Base-by-base conservation (phyloP, 495 filamentous ascomycete species). In the Chaetomidium leptoderma region DNA sequence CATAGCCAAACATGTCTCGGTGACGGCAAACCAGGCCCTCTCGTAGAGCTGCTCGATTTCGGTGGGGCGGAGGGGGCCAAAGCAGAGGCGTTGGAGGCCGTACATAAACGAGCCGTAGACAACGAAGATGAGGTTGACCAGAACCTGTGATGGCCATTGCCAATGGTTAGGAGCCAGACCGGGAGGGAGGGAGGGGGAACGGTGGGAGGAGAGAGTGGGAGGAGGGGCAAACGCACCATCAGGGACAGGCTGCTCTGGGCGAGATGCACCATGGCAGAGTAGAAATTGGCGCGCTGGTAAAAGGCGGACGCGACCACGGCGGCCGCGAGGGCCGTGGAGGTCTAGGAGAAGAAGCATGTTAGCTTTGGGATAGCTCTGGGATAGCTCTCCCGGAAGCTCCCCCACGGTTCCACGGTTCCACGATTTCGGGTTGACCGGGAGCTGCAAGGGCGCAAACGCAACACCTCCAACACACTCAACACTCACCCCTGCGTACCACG, bases 31-130 rank as follows among this genome's bases (percentile, higher is more conserved):
- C 93, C 93, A 98, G 39, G 86, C 90, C 70, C 92, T 93, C 70
- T 98, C 93, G 72, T 95, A 96, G 7, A 98, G 82, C 69, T 96
- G 92, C 72, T 98, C 93, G 55, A 91, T 89, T 73, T 98, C 93
- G 75, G 95, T 88, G 6, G 90, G 87, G 60, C 93, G 91, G 48
- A 98, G 83, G 17, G 83, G 88, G 55, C 93, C 93, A 68, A 92
- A 98, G 65, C 95, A 88, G 42, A 96, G 78, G 60, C 89, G 84
- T 70, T 97, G 92, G 40, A 97, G 81, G 63, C 86, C 90, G 70
- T 91, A 92, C 64, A 95, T 84, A 57, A 92, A 77, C 54, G 83
- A 83, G 19, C 84, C 83, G 52, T 87, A 86, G 51, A 86, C 68
- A 49, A 98, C 79, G 55, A 96, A 84, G 26, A 87, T 82, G 40